phyloP scores from a whole-genome alignment of 768 basidiomycete genomes.

The Vararia minispora region DNA sequence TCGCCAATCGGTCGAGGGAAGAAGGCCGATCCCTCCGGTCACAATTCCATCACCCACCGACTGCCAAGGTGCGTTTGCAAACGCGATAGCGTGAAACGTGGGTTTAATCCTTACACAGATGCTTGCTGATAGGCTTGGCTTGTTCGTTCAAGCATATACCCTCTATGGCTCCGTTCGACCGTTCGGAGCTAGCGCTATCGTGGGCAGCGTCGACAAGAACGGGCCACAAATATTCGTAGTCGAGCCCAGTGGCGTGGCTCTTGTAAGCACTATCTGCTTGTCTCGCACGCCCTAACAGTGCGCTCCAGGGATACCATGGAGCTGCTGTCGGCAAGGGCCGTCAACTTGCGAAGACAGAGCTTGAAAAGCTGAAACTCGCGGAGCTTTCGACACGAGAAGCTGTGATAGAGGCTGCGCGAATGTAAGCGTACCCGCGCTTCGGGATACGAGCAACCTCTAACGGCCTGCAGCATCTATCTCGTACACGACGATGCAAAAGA shows the following conservation, averaged over 20 bases:
- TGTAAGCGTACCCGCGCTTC: no score
- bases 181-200: constrained; percentile 89
- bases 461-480: constrained; percentile 68
- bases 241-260: constrained; percentile 91
- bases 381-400: constrained; percentile 78
- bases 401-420: constrained; percentile 86
- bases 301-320: constrained; percentile 77
- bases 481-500: constrained; percentile 98
- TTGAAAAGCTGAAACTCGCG: constrained; percentile 88
- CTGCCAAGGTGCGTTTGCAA: constrained; percentile 55
- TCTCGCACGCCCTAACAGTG: neutral
- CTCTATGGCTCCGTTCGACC: constrained; percentile 97
- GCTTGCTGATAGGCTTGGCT: constrained; percentile 67
- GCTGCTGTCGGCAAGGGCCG: constrained; percentile 98
- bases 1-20: constrained; percentile 75
- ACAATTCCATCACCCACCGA: constrained; percentile 58
- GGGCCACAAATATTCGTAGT: constrained; percentile 83
- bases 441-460: no score
- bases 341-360: constrained; percentile 93
- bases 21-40: constrained; percentile 72
- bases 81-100: neutral
- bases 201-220: constrained; percentile 80
- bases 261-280: constrained; percentile 34
- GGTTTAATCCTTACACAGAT: constrained; percentile 25
- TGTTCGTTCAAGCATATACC: constrained; percentile 93